Evolutionary conservation across 148 eudicot species (phyloP).

Genomic region (Polygonum aviculare): DNA sequence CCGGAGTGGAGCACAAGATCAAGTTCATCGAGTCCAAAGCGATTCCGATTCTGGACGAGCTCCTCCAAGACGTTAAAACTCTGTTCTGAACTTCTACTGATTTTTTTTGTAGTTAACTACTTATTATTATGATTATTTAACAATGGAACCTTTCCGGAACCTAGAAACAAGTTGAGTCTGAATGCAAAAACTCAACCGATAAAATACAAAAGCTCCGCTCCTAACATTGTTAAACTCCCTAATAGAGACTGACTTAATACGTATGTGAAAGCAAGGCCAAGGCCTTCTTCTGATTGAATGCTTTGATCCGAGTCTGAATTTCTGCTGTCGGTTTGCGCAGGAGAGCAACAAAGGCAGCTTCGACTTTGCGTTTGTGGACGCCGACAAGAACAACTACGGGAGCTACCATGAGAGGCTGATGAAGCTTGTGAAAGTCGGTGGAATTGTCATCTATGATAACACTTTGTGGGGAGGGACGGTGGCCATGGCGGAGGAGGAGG

Average conservation of each 20-base stretch:
- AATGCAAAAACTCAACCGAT: too few species aligned
- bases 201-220: too few species aligned
- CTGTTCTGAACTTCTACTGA: too few species aligned
- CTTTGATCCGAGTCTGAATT: not conserved
- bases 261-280: too few species aligned
- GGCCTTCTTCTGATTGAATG: too few species aligned
- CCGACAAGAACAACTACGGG: slow-evolving; percentile 27
- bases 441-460: slow-evolving; percentile 30
- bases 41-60: slow-evolving; percentile 8
- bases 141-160: too few species aligned
- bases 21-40: slow-evolving; percentile 11
- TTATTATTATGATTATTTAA: too few species aligned
- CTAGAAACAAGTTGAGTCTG: too few species aligned
- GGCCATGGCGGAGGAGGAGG: too few species aligned
- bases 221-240: too few species aligned
- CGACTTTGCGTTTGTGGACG: slow-evolving; percentile 32
- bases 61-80: slow-evolving; percentile 1
- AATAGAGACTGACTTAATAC: too few species aligned
- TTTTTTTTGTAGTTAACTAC: too few species aligned
- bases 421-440: slow-evolving; percentile 17
- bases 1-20: slow-evolving; percentile 14
- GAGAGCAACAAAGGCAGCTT: slow-evolving; percentile 17
- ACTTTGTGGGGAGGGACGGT: slow-evolving; percentile 27
- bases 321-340: not conserved
- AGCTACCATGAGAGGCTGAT: slow-evolving; percentile 27